Base-by-base conservation (phyloP, 1,284 basidiomycete genomes). In the Fistulina hepatica region DNA sequence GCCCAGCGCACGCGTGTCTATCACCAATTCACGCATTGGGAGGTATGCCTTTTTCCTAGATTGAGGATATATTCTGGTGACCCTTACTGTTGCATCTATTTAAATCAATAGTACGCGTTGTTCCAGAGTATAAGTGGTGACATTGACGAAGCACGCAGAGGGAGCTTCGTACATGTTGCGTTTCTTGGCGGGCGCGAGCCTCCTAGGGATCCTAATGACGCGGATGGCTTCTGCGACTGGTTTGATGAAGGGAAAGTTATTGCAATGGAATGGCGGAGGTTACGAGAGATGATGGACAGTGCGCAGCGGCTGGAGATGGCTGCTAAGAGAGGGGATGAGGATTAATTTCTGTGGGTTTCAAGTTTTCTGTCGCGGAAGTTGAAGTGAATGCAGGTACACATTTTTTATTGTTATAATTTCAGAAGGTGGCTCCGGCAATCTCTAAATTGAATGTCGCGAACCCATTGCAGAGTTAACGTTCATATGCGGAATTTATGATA, bases 11-110 rank as follows among this genome's bases (percentile, higher is more conserved):
- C 79, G 2, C 58, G 61, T 42, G 69, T 78, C 16, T 90, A 75
- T 51, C 86, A 92, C 54, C 60, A 69, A 40, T 76, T 91, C 53
- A 71, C 68, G 7, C 88, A 92, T 50, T 92, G 89, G 88, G 83
- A 85, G 76, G 88, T 88, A 48, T 42, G 69, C 21, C 15, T 24
- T 37, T 44, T 24, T 27, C 21, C 21, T 22, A 9, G 2, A 21
- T 13, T 41, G 37, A 25, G 9, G 28, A 13, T 19, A 13, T 8
- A 19, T 31, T 9, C 10, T 6, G 25, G 3, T 11, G 15, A 5
- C 15, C 37, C 33, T 31, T 25, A 16, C 25, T 41, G 2, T 21
- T 21, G 33, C 19, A 30, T 8, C 43, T 39, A 26, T 42, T 37
- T 25, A 27, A 11, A 35, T 34, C 23, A 36, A 15, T 39, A 84